These are phyloP conservation scores for Millerozyma miso DNA, from an alignment of 805 yeast species.

Conservation along the genomic window DNA sequence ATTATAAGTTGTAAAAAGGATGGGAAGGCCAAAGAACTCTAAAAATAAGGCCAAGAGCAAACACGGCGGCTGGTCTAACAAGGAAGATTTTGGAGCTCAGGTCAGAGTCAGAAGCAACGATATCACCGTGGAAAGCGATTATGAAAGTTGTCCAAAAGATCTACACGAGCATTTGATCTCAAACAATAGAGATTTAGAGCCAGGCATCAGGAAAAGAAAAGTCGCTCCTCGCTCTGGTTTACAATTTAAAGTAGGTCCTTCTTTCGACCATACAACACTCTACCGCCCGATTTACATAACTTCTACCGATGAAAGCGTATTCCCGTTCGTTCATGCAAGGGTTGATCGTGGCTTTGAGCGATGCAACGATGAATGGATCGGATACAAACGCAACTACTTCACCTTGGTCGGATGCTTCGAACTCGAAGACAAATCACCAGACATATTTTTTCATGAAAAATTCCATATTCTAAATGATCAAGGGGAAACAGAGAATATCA, in stretches of 20 bases:
- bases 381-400: constrained; percentile 67
- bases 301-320: constrained; percentile 21
- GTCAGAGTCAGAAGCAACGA: not conserved
- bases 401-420: constrained; percentile 55
- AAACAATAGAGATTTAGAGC: not conserved
- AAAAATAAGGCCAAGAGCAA: constrained; percentile 3
- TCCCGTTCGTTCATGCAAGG: constrained; percentile 46
- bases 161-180: not conserved
- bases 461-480: constrained; percentile 26
- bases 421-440: constrained; percentile 25
- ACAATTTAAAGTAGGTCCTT: constrained; percentile 67
- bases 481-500: constrained; percentile 20
- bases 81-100: not conserved
- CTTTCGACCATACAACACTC: constrained; percentile 36
- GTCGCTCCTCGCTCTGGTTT: constrained; percentile 64
- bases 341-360: constrained; percentile 63
- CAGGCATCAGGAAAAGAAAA: constrained; percentile 19
- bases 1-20: not conserved
- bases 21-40: constrained; percentile 4
- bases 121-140: not conserved
- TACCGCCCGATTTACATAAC: constrained; percentile 21
- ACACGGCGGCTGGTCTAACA: not conserved
- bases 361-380: constrained; percentile 55
- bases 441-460: constrained; percentile 26
- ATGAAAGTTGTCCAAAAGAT: not conserved